These are phyloP conservation scores for Penicillium griseofulvum DNA, from an alignment of 2,329 filamentous ascomycete genomes.

Conservation along the genomic window DNA sequence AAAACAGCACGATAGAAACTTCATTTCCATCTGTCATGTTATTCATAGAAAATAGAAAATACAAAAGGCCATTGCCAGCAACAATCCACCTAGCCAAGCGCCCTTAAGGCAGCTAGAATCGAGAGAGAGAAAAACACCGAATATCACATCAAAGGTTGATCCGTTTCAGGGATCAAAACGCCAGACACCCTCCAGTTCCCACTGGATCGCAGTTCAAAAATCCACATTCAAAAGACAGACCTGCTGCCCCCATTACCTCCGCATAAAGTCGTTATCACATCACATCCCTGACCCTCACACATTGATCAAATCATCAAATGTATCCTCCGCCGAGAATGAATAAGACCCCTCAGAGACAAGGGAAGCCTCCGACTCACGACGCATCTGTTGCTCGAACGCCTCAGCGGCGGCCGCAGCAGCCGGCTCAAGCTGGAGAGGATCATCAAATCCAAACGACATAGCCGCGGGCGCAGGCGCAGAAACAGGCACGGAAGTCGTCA, in stretches of 20 bases:
- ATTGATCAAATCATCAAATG: slow-evolving; percentile 34
- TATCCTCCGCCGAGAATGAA: slow-evolving; percentile 31
- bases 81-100: neutral
- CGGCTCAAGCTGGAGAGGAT: slow-evolving; percentile 29
- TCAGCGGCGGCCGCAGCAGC: slow-evolving; percentile 14
- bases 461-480: neutral
- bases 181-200: slow-evolving; percentile 17
- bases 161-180: slow-evolving; percentile 8
- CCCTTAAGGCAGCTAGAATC: slow-evolving; percentile 1
- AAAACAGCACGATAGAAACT: neutral
- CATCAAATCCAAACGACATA: slow-evolving; percentile 36
- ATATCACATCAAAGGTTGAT: neutral
- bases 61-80: neutral
- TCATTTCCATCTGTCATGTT: slow-evolving; percentile 4
- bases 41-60: slow-evolving; percentile 5
- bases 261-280: neutral
- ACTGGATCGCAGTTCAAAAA: slow-evolving; percentile 14
- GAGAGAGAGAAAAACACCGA: neutral
- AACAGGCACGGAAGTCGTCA: neutral
- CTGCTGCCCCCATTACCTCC: slow-evolving; percentile 7
- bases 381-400: slow-evolving; percentile 30
- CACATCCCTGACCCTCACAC: slow-evolving; percentile 18
- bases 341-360: slow-evolving; percentile 30
- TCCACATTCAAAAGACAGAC: slow-evolving; percentile 3
- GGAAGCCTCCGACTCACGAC: slow-evolving; percentile 30